Percentiles rank a stretch among this genome's conserved stretches.
phyloP scores from a whole-genome alignment of 352 stramenopile species.

The Pythium phragmitis region DNA sequence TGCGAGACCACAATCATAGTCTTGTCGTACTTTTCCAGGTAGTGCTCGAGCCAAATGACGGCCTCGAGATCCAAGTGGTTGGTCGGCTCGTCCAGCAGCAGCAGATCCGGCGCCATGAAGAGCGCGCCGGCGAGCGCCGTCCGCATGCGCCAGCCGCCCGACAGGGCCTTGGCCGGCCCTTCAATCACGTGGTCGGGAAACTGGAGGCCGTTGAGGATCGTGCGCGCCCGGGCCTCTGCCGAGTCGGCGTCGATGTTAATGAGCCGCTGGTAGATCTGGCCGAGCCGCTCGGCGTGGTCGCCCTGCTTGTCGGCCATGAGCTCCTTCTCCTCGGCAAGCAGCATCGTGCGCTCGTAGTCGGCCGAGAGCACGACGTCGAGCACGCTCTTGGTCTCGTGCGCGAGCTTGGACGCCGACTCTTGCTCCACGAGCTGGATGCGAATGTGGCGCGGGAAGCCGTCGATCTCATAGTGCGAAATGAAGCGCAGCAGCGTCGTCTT shows the following conservation, averaged over 20 bases:
- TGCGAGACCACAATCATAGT: slow-evolving; percentile 96
- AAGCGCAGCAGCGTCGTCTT: slow-evolving; percentile 96
- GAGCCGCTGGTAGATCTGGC: slow-evolving; percentile 87
- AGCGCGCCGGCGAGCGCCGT: slow-evolving; percentile 93
- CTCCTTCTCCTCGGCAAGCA: slow-evolving; percentile 94
- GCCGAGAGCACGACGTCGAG: slow-evolving; percentile 93
- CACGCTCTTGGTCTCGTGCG: slow-evolving; percentile 80
- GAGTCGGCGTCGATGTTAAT: slow-evolving; percentile 89
- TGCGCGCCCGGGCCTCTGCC: slow-evolving; percentile 87
- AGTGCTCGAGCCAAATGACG: slow-evolving; percentile 92
- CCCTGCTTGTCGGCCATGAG: slow-evolving; percentile 68
- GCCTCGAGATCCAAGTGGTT: slow-evolving; percentile 91
- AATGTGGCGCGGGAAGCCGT: slow-evolving; percentile 95
- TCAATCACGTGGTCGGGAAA: slow-evolving; percentile 93
- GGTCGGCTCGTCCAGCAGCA: slow-evolving; percentile 89
- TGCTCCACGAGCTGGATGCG: slow-evolving; percentile 96
- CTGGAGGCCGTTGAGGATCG: slow-evolving; percentile 93
- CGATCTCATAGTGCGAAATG: slow-evolving; percentile 96
- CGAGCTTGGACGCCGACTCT: slow-evolving; percentile 89
- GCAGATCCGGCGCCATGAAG: slow-evolving; percentile 94
- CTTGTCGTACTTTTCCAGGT: slow-evolving; percentile 90
- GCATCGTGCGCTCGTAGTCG: slow-evolving; percentile 92
- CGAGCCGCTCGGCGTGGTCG: slow-evolving; percentile 59
- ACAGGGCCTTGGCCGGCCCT: slow-evolving; percentile 89
- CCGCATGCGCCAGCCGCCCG: slow-evolving; percentile 93